Conservation (phyloP, 768 basidiomycete genomes). For the Phanerochaete carnosa region DNA sequence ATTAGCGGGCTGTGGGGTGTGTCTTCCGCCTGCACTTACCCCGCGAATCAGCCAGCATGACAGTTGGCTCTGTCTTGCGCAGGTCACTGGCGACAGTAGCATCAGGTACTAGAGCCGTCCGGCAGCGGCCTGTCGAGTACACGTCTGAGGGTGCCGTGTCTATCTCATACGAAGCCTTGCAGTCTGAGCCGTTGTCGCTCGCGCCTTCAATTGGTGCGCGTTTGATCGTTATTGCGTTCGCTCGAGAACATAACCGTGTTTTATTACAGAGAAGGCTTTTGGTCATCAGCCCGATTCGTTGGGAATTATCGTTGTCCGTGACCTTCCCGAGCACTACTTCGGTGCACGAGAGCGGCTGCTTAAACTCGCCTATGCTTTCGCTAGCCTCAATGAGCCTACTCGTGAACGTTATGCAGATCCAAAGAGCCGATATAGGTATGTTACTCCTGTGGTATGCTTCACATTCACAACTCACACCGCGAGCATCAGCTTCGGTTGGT, state of each 20-base stretch:
- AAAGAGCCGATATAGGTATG: constrained; percentile 71
- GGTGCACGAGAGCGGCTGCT: constrained; percentile 69
- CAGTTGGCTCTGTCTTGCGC: constrained; percentile 4
- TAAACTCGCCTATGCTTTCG: constrained; percentile 72
- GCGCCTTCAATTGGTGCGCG: constrained; percentile 57
- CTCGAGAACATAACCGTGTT: neutral
- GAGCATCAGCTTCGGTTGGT: constrained; percentile 84
- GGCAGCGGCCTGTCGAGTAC: constrained; percentile 23
- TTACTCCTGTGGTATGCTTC: neutral
- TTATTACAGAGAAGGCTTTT: constrained; percentile 65
- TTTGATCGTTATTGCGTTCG: neutral
- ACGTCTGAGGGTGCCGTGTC: constrained; percentile 51
- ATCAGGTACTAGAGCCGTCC: neutral
- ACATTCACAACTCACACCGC: neutral
- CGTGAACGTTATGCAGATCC: constrained; percentile 78
- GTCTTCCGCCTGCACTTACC: neutral
- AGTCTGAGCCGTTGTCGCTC: constrained; percentile 51
- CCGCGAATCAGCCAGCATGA: neutral
- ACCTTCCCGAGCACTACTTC: constrained; percentile 69
- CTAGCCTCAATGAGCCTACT: constrained; percentile 57
- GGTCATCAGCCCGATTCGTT: constrained; percentile 73
- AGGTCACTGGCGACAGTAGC: constrained; percentile 16
- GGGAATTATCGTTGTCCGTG: constrained; percentile 79
- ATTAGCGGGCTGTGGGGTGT: neutral
- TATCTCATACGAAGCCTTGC: constrained; percentile 60